Evolutionary conservation across 2,329 filamentous ascomycete genomes (phyloP), one percentile per base, ranked within the genome.

Genomic region (Uncinocarpus reesii): DNA sequence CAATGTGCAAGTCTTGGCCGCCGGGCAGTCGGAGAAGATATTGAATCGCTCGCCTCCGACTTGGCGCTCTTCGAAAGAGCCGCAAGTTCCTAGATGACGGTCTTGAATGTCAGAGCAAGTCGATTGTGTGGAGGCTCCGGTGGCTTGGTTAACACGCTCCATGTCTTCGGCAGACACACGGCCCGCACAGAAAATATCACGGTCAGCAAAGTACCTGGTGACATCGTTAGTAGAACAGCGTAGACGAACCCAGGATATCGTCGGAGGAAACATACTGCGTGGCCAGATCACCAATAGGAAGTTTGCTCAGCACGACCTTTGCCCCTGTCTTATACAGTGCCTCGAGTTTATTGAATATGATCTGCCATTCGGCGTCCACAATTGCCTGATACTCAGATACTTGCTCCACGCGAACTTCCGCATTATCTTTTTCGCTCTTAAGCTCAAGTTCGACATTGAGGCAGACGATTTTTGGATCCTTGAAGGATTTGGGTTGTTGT

Each of bases 331-430:
- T 82, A 77, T 90, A 79, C 47, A 95, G 73, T 42, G 90, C 86
- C 73, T 98, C 92, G 66, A 98, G 85, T 77, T 98, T 98, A 76
- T 95, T 90, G 80, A 84, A 96, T 68, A 98, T 98, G 65, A 98
- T 98, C 70, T 95, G 88, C 92, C 92, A 98, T 71, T 98, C 92
- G 24, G 92, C 92, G 63, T 98, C 92, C 64, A 98, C 92, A 58
- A 98, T 95, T 54, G 92, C 92, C 72, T 98, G 92, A 74, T 98
- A 98, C 71, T 98, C 92, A 16, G 90, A 94, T 45, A 98, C 92
- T 69, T 96, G 89, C 71, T 96, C 92, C 50, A 98, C 89, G 51
- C 92, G 83, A 55, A 98, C 88, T 73, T 98, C 92, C 51, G 92
- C 92, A 62, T 98, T 98, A 73, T 98, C 92, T 77, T 95, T 98